Evolutionary conservation across 2,329 filamentous ascomycete genomes (phyloP), one percentile per base, ranked within the genome.

Genomic region (Neoarthrinium moseri): DNA sequence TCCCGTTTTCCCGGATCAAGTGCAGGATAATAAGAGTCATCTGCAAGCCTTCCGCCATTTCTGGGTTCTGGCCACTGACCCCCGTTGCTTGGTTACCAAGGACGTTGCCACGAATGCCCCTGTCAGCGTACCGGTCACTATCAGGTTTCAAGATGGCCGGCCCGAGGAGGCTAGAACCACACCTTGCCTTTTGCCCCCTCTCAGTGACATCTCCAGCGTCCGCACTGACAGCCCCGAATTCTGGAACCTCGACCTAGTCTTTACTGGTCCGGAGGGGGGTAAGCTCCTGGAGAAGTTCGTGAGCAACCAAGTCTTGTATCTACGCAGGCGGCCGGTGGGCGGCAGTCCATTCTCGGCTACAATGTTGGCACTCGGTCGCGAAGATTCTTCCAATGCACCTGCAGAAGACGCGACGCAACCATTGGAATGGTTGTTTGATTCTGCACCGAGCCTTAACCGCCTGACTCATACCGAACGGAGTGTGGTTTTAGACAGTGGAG

Each of bases 11-110:
- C 94, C 94, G 0, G 86, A 82, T 8, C 86, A 83, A 23, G 89
- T 97, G 2, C 87, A 95, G 58, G 94, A 99, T 69, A 97, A 97
- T 61, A 87, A 89, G 53, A 91, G 90, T 10, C 94, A 99, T 59
- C 77, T 99, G 5, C 94, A 99, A 70, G 94, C 95, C 4, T 94
- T 99, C 71, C 84, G 95, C 5, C 92, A 99, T 67, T 88, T 99
- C 60, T 99, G 94, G 94, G 92, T 96, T 10, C 77, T 99, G 4
- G 94, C 94, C 2, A 86, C 89, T 0, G 94, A 99, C 59, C 83
- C 90, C 8, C 82, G 95, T 42, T 97, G 92, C 61, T 78, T 99
- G 0, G 82, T 99, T 1, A 81, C 89, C 15, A 88, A 92, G 50
- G 94, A 99, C 56, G 80, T 94, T 3, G 84, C 94, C 48, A 95